Conservation (phyloP, 2,329 filamentous ascomycete species). For the Microascus cirrosus region DNA sequence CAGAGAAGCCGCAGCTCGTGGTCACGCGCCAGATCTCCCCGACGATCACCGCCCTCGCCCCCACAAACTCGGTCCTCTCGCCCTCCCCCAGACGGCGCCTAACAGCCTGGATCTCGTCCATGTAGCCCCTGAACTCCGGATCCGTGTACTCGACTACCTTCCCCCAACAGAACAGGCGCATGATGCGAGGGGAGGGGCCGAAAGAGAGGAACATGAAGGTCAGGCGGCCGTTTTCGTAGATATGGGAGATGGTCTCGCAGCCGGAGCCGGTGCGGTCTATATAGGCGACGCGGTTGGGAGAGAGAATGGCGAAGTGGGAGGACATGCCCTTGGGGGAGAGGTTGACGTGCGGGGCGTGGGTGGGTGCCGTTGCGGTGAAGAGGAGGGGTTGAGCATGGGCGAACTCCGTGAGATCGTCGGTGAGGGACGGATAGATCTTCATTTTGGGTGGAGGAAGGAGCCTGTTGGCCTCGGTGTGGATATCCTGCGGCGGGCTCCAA, state of each 20-base stretch:
- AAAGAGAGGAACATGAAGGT: constrained; percentile 67
- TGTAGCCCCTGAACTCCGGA: constrained; percentile 32
- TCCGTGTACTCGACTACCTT: constrained; percentile 49
- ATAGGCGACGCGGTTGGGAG: constrained; percentile 53
- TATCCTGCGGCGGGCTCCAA: not conserved
- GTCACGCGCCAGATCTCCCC: constrained; percentile 54
- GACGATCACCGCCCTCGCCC: constrained; percentile 48
- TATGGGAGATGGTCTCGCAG: constrained; percentile 63
- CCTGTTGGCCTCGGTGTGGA: not conserved
- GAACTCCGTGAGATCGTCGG: constrained; percentile 48
- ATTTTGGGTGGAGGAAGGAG: constrained; percentile 23
- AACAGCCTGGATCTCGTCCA: constrained; percentile 17
- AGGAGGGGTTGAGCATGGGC: constrained; percentile 59
- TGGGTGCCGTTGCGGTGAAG: constrained; percentile 63
- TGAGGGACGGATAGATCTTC: constrained; percentile 48
- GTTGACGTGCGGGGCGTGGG: constrained; percentile 60
- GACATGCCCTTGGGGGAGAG: constrained; percentile 64
- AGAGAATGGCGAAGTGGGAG: constrained; percentile 46
- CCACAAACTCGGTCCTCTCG: constrained; percentile 21
- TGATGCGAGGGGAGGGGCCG: constrained; percentile 44
- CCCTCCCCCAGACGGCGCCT: constrained; percentile 16
- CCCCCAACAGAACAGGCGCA: constrained; percentile 52
- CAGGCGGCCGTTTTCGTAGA: constrained; percentile 66
- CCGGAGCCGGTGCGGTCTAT: constrained; percentile 66
- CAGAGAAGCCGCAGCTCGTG: constrained; percentile 55